Percentiles rank a stretch among this genome's conserved stretches.
Evolutionary conservation across 2,329 filamentous ascomycete species (phyloP).

Genomic region (Colletotrichum sojae): DNA sequence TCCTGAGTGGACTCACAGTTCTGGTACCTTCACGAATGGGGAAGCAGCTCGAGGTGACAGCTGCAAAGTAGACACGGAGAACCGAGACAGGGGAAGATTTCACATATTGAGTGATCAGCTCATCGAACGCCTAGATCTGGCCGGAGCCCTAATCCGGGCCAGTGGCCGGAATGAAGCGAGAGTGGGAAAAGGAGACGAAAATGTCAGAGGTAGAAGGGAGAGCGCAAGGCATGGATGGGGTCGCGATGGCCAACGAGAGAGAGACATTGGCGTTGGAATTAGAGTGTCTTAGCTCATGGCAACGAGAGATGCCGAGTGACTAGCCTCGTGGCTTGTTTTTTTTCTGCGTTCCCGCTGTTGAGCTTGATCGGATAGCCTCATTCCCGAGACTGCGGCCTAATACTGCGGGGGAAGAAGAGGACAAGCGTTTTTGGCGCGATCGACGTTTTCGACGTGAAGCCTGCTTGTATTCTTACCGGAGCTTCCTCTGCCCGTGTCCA

Average conservation of each 20-base stretch:
- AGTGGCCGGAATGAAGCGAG: not conserved
- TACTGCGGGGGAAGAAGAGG: not conserved
- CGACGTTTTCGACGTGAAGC: constrained; percentile 3
- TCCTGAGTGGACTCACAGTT: not conserved
- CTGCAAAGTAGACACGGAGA: too few relatives aligned
- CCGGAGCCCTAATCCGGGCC: not conserved
- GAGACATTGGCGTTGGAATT: constrained; percentile 2
- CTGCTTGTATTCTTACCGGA: not conserved
- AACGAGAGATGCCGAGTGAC: constrained; percentile 4
- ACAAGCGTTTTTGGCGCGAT: not conserved
- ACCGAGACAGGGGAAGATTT: too few relatives aligned
- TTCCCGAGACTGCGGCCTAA: constrained; percentile 8
- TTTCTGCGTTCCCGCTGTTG: constrained; percentile 12
- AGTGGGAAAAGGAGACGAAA: not conserved
- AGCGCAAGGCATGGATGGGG: not conserved
- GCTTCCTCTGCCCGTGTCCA: not conserved
- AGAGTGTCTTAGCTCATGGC: constrained; percentile 14
- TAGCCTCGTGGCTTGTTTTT: constrained; percentile 14
- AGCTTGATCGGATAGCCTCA: constrained; percentile 15
- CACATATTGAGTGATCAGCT: too few relatives aligned
- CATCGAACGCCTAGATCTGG: too few relatives aligned
- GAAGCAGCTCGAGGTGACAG: too few relatives aligned
- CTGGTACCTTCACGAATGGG: too few relatives aligned
- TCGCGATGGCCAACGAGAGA: constrained; percentile 7
- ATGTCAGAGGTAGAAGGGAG: too few relatives aligned